Conservation (phyloP, 805 yeast species). For the Spathaspora passalidarum region DNA sequence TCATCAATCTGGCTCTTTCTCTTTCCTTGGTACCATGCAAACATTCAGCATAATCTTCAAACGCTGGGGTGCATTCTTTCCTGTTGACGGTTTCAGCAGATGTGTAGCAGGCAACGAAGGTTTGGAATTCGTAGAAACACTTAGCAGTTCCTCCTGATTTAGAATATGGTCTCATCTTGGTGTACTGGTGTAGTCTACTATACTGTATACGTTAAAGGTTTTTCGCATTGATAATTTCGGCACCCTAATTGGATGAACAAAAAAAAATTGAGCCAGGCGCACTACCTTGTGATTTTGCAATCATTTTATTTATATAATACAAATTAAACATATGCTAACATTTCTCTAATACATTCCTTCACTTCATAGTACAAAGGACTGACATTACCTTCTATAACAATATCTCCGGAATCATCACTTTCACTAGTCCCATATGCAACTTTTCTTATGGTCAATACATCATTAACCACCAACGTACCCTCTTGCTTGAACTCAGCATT, state of each 20-base stretch:
- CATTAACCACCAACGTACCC: slow-evolving; percentile 86
- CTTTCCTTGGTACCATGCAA: slow-evolving; percentile 46
- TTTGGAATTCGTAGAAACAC: slow-evolving; percentile 47
- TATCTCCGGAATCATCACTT: slow-evolving; percentile 66
- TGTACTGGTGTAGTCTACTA: background rate
- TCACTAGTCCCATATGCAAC: slow-evolving; percentile 38
- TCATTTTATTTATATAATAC: background rate
- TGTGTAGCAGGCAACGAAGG: slow-evolving; percentile 42
- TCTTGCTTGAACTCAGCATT: slow-evolving; percentile 89
- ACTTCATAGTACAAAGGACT: slow-evolving; percentile 76
- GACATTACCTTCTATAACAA: slow-evolving; percentile 80
- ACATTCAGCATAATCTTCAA: slow-evolving; percentile 46
- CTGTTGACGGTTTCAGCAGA: slow-evolving; percentile 41
- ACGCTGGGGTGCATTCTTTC: slow-evolving; percentile 42
- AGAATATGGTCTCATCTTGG: slow-evolving; percentile 43
- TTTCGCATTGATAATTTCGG: background rate
- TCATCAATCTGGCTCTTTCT: slow-evolving; percentile 43
- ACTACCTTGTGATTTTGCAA: background rate
- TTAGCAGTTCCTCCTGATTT: slow-evolving; percentile 47
- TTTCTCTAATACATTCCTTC: slow-evolving; percentile 63
- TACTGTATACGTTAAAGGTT: background rate
- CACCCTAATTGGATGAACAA: background rate
- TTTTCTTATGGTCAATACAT: slow-evolving; percentile 70
- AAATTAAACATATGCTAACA: slow-evolving; percentile 67
- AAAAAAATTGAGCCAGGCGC: background rate